phyloP scores from a whole-genome alignment of 768 basidiomycete species.

The Hirschioporus abietinus region DNA sequence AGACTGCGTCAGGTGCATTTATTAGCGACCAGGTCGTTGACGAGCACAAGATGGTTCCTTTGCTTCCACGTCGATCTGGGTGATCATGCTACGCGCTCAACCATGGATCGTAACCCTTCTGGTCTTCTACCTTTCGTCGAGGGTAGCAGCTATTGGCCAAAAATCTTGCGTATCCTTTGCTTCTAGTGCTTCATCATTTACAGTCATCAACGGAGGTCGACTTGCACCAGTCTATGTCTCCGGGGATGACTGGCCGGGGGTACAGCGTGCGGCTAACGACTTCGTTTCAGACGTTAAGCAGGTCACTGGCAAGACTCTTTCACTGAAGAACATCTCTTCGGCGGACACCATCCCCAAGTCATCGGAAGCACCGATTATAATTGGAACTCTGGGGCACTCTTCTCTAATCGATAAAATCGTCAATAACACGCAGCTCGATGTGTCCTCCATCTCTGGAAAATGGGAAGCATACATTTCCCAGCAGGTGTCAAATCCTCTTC shows the following conservation, averaged over 20 bases:
- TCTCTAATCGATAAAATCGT: constrained; percentile 47
- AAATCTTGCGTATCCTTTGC: constrained; percentile 41
- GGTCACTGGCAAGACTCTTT: constrained; percentile 50
- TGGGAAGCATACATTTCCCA: constrained; percentile 61
- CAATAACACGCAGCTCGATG: constrained; percentile 47
- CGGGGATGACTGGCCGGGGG: constrained; percentile 56
- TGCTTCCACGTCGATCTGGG: too few species aligned
- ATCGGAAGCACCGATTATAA: constrained; percentile 44
- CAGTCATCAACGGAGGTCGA: constrained; percentile 38
- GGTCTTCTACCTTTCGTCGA: not conserved
- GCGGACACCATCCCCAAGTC: constrained; percentile 22
- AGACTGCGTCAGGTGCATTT: too few species aligned
- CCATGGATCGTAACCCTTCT: not conserved
- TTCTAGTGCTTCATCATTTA: constrained; percentile 25
- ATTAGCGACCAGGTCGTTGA: too few species aligned
- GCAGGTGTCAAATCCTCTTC: constrained; percentile 49
- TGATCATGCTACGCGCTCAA: not conserved
- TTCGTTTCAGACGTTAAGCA: constrained; percentile 57
- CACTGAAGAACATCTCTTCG: constrained; percentile 46
- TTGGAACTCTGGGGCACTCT: constrained; percentile 59
- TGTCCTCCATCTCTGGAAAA: constrained; percentile 51
- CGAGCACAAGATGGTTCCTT: too few species aligned
- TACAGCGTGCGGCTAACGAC: constrained; percentile 53
- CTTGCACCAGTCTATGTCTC: constrained; percentile 48
- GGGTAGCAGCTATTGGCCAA: constrained; percentile 40